phyloP scores from a whole-genome alignment of 768 basidiomycete genomes.

The Boletus bicolor region DNA sequence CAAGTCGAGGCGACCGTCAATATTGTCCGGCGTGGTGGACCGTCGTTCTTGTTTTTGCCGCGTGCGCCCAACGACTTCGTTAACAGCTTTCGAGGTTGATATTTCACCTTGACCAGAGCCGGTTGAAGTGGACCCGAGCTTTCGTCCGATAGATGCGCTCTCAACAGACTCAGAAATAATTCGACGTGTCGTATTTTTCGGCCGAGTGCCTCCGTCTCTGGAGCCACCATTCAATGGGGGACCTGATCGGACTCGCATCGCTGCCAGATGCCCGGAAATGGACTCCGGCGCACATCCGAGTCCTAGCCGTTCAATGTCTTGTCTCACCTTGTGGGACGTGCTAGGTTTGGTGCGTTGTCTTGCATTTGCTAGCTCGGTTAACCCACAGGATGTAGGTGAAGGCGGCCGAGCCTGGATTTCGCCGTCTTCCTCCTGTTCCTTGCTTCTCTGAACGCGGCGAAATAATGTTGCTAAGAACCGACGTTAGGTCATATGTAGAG shows the following conservation, averaged over 20 bases:
- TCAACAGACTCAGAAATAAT: slow-evolving; percentile 18
- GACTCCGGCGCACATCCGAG: slow-evolving; percentile 25
- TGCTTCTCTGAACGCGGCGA: slow-evolving; percentile 8
- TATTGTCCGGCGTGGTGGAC: slow-evolving; percentile 14
- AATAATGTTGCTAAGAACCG: slow-evolving; percentile 9
- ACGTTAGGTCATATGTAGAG: not conserved
- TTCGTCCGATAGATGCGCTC: slow-evolving; percentile 5
- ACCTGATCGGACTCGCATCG: slow-evolving; percentile 20
- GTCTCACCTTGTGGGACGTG: slow-evolving; percentile 7
- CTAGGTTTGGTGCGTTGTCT: slow-evolving; percentile 17
- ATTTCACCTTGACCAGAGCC: slow-evolving; percentile 1
- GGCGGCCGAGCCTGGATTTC: not conserved
- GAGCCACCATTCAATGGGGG: not conserved
- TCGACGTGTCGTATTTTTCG: slow-evolving; percentile 11
- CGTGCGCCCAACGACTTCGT: not conserved
- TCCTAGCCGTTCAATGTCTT: slow-evolving; percentile 9
- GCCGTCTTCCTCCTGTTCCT: slow-evolving; percentile 6
- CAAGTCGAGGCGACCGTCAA: slow-evolving; percentile 15
- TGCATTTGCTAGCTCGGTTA: not conserved
- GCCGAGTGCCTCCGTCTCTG: slow-evolving; percentile 1
- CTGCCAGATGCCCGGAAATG: slow-evolving; percentile 28
- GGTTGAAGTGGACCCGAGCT: not conserved
- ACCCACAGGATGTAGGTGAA: slow-evolving; percentile 6
- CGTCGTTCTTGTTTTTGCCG: slow-evolving; percentile 9
- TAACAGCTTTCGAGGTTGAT: slow-evolving; percentile 7